A percentile compares a stretch with the other conserved stretches of the same genome.
phyloP scores from a whole-genome alignment of 495 filamentous ascomycete genomes.

The Penicillium steckii region DNA sequence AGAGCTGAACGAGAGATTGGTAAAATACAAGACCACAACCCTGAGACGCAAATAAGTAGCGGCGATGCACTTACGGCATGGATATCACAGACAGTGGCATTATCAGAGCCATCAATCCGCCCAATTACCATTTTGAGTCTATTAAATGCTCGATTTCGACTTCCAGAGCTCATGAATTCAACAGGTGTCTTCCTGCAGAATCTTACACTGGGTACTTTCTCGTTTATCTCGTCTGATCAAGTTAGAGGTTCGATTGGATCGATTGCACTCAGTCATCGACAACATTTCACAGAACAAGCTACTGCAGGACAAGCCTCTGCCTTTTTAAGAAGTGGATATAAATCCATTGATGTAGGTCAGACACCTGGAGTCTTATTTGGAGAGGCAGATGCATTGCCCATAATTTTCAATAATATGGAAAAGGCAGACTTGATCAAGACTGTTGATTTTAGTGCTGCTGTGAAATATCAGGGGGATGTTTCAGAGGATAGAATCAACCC shows the following conservation, averaged over 20 bases:
- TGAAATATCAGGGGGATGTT: conserved; percentile 4
- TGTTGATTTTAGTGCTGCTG: conserved; percentile 8
- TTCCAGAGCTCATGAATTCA: conserved; percentile 2
- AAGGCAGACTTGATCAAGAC: conserved; percentile 12
- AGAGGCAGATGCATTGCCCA: background rate
- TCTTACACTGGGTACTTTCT: conserved; percentile 7
- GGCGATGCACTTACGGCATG: conserved; percentile 11
- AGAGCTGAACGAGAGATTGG: background rate
- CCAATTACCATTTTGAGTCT: conserved; percentile 8
- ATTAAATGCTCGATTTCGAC: conserved; percentile 4
- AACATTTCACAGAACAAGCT: conserved; percentile 5
- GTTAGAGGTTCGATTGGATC: conserved; percentile 3
- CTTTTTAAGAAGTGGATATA: conserved; percentile 3
- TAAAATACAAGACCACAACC: background rate
- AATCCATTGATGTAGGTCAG: conserved; percentile 1
- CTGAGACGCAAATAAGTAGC: conserved; percentile 1
- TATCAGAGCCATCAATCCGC: background rate
- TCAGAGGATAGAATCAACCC: conserved; percentile 7
- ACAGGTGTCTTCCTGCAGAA: conserved; percentile 13
- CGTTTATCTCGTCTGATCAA: conserved; percentile 2
- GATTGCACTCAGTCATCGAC: conserved; percentile 13
- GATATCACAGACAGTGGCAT: conserved; percentile 2
- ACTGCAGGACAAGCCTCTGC: conserved; percentile 1
- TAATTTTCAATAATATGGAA: conserved; percentile 14
- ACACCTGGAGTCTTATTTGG: conserved; percentile 8